Evolutionary conservation across 208 protist genomes (phyloP).

Genomic region (Polymyxa betae): DNA sequence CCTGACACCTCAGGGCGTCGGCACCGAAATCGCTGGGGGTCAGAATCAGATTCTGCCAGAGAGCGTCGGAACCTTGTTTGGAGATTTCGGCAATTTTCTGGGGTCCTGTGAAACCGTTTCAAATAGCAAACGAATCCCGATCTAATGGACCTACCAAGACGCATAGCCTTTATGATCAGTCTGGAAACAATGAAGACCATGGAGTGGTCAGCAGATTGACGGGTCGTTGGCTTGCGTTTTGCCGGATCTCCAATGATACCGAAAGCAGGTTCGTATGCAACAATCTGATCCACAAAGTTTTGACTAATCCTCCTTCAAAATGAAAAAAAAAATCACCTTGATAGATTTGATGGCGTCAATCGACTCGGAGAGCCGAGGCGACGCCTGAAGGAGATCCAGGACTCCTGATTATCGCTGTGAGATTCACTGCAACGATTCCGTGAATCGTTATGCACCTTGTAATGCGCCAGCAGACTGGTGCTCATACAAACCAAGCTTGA

Average conservation of each 20-base stretch:
- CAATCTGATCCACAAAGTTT: background rate
- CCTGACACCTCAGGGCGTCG: conserved; percentile 28
- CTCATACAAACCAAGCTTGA: conserved; percentile 59
- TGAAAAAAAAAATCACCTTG: conserved; percentile 7
- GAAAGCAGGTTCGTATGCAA: conserved; percentile 58
- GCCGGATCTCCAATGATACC: conserved; percentile 58
- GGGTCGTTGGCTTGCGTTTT: conserved; percentile 53
- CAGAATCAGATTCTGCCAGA: conserved; percentile 58
- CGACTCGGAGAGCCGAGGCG: conserved; percentile 36
- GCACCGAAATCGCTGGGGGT: conserved; percentile 27
- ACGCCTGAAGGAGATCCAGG: conserved; percentile 14
- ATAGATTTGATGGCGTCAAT: conserved; percentile 49
- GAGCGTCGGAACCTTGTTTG: conserved; percentile 6
- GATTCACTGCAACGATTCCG: background rate
- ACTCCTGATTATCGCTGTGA: background rate
- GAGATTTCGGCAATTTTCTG: background rate
- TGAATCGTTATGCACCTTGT: background rate
- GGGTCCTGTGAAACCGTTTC: background rate
- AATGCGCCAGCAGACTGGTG: conserved; percentile 57
- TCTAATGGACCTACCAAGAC: background rate
- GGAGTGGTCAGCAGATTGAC: conserved; percentile 60
- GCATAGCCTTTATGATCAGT: conserved; percentile 53
- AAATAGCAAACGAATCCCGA: background rate
- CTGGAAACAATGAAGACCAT: conserved; percentile 61
- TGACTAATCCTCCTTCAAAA: background rate